A percentile compares a stretch with the other conserved stretches of the same genome.
Evolutionary conservation across 2,329 filamentous ascomycete species (phyloP).

Genomic region (Colletotrichum caudatum): DNA sequence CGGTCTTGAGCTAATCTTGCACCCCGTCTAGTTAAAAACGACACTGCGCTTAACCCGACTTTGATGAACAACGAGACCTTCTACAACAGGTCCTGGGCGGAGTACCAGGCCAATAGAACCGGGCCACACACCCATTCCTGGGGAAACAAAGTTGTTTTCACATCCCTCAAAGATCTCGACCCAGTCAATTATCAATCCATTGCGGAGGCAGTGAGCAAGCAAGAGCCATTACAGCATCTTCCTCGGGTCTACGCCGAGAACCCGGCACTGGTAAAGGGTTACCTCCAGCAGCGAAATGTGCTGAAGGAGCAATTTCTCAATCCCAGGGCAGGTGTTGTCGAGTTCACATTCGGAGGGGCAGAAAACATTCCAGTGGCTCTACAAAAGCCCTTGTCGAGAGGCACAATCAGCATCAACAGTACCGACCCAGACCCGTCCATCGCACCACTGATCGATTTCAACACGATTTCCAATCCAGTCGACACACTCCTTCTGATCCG

Average conservation of each 20-base stretch:
- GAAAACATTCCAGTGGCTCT: constrained; percentile 40
- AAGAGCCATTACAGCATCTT: constrained; percentile 42
- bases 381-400: constrained; percentile 45
- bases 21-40: constrained; percentile 10
- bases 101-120: constrained; percentile 44
- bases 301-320: constrained; percentile 41
- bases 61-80: constrained; percentile 44
- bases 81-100: constrained; percentile 44
- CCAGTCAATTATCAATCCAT: constrained; percentile 20
- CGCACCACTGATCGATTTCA: constrained; percentile 44
- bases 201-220: constrained; percentile 36
- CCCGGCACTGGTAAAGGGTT: constrained; percentile 39
- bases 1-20: accelerated
- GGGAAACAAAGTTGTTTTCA: constrained; percentile 44
- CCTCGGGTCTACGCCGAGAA: constrained; percentile 43
- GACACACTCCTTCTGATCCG: constrained; percentile 40
- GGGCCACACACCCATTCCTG: constrained; percentile 45
- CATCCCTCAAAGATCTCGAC: constrained; percentile 41
- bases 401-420: constrained; percentile 44
- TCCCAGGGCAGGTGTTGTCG: constrained; percentile 42
- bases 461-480: constrained; percentile 43
- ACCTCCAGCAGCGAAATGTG: constrained; percentile 33
- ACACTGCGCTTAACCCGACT: constrained; percentile 37
- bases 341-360: constrained; percentile 43
- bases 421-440: constrained; percentile 43